Percentiles rank a stretch among this genome's conserved stretches.
These are phyloP conservation scores for Phytophthora multivora DNA, from an alignment of 352 stramenopile genomes.

Conservation along the genomic window DNA sequence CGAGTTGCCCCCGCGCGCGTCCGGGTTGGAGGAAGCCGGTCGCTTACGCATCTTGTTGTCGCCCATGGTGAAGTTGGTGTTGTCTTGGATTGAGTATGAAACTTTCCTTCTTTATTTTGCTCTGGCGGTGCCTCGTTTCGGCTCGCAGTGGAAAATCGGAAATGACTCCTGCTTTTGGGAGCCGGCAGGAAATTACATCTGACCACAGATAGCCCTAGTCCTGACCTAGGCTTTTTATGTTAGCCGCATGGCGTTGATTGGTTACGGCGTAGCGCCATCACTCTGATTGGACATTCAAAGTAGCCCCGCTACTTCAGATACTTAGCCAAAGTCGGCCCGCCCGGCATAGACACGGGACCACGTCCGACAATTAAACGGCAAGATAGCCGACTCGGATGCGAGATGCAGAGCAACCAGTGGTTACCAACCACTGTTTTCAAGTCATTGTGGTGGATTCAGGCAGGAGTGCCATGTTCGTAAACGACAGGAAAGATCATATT, in stretches of 20 bases:
- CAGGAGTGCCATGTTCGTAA: no score
- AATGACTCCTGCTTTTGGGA: constrained; percentile 32
- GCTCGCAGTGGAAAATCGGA: constrained; percentile 27
- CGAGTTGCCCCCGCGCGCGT: constrained; percentile 6
- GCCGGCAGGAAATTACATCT: constrained; percentile 22
- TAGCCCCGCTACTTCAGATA: constrained; percentile 16
- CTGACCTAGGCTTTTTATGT: constrained; percentile 5
- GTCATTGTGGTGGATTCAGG: background rate
- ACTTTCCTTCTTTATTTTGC: constrained; percentile 36
- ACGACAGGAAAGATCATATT: background rate
- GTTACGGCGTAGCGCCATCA: background rate
- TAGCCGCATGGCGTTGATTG: constrained; percentile 3
- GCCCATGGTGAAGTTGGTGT: constrained; percentile 21
- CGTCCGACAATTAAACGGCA: constrained; percentile 16
- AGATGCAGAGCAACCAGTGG: background rate
- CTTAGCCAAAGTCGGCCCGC: constrained; percentile 15
- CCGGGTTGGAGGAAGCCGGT: constrained; percentile 9
- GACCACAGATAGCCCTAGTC: constrained; percentile 7
- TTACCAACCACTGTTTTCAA: background rate
- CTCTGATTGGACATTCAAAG: constrained; percentile 8
- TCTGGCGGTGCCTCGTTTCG: background rate
- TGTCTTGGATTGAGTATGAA: constrained; percentile 22
- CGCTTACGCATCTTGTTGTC: constrained; percentile 46
- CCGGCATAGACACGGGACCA: constrained; percentile 9
- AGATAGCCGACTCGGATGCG: constrained; percentile 23